phyloP scores from a whole-genome alignment of 108 stramenopile species.

The Fragilaria crotonensis region DNA sequence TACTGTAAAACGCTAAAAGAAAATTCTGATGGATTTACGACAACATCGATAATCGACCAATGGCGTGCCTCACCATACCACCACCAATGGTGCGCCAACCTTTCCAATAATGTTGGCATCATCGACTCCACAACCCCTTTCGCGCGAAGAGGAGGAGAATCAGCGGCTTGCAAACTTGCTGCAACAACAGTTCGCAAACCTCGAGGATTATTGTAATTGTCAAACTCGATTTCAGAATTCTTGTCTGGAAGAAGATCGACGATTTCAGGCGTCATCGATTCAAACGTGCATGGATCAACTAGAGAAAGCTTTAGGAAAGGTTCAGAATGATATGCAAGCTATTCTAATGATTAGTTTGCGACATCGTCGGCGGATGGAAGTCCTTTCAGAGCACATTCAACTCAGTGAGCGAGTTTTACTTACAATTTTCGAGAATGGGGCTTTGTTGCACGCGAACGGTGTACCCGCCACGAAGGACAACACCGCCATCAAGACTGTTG shows the following conservation, averaged over 20 bases:
- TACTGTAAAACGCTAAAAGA: too few relatives aligned
- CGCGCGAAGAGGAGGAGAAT: background rate
- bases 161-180: constrained; percentile 2
- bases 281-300: background rate
- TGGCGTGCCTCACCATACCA: too few relatives aligned
- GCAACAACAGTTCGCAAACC: constrained; percentile 15
- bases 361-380: background rate
- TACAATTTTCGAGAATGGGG: constrained; percentile 6
- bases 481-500: background rate
- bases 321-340: background rate
- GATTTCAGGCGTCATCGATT: background rate
- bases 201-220: constrained; percentile 25
- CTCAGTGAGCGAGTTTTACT: background rate
- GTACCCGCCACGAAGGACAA: background rate
- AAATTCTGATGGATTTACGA: too few relatives aligned
- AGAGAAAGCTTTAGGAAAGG: background rate
- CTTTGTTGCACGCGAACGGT: background rate
- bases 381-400: background rate
- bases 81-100: too few relatives aligned
- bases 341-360: background rate
- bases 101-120: background rate
- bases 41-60: too few relatives aligned
- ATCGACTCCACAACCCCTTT: background rate
- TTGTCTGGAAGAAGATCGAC: background rate
- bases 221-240: constrained; percentile 21